Evolutionary conservation across 225 moss, liverwort and hornwort genomes (phyloP), one percentile per base, ranked within the genome.

Genomic region (Bryum argenteum): DNA sequence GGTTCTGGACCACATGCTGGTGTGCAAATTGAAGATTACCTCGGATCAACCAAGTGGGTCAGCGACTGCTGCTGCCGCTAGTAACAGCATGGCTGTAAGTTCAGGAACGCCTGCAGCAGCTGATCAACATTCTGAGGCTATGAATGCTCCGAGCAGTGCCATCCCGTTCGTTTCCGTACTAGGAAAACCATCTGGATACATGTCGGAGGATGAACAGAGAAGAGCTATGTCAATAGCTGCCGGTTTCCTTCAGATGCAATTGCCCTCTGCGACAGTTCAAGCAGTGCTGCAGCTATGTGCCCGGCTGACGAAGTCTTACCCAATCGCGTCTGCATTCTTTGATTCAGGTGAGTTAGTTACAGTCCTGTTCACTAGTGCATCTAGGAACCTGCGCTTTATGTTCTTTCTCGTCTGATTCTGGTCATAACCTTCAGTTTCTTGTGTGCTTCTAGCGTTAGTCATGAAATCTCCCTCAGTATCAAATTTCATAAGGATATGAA

Each of bases 241-340:
- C 15, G 77, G 69, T 54, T 79, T 96, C 64, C 87, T 96, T 28
- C 82, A 88, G 63, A 84, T 91, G 84, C 87, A 79, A 18, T 70
- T 91, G 54, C 89, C 96, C 50, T 88, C 90, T 71, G 69, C 84
- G 12, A 81, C 89, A 50, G 90, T 84, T 20, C 96, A 96, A 72
- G 96, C 96, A 53, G 93, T 96, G 42, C 85, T 96, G 42, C 96
- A 93, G 71, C 87, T 96, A 16, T 96, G 96, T 87, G 91, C 96
- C 9, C 83, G 91, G 48, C 77, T 96, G 63, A 96, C 96, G 8
- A 96, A 96, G 77, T 91, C 93, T 0, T 91, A 93, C 66, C 55
- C 84, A 38, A 84, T 91, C 60, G 96, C 96, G 5, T 82, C 93
- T 64, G 83, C 86, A 58, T 96, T 93, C 67, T 87, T 96, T 47